A percentile compares a stretch with the other conserved stretches of the same genome.
Evolutionary conservation across 495 filamentous ascomycete species (phyloP).

Genomic region (Patellaria atrata): DNA sequence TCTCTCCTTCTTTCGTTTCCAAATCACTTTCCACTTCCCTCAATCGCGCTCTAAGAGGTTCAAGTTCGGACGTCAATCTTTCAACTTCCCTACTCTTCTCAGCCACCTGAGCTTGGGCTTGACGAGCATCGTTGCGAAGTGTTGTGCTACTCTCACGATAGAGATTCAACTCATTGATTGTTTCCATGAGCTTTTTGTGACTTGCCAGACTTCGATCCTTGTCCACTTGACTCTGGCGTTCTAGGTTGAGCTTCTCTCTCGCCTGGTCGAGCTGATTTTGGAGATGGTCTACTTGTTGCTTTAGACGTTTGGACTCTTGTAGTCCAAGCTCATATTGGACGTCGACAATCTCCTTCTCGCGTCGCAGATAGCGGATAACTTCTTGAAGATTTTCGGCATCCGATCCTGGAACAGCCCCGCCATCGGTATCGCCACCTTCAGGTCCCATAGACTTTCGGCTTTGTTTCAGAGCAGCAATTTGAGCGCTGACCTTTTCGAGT

Average conservation of each 20-base stretch:
- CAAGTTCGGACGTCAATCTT: slow-evolving; percentile 57
- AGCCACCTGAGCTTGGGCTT: slow-evolving; percentile 55
- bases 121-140: slow-evolving; percentile 68
- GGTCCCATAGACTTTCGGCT: slow-evolving; percentile 39
- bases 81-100: slow-evolving; percentile 62
- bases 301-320: slow-evolving; percentile 71
- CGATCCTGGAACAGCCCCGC: slow-evolving; percentile 27
- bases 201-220: slow-evolving; percentile 52
- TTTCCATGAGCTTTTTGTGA: slow-evolving; percentile 82
- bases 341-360: slow-evolving; percentile 94
- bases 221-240: slow-evolving; percentile 63
- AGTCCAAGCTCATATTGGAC: slow-evolving; percentile 80
- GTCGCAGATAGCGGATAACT: slow-evolving; percentile 76
- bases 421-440: slow-evolving; percentile 33
- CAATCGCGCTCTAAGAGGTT: slow-evolving; percentile 66
- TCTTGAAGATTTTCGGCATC: slow-evolving; percentile 67
- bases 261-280: slow-evolving; percentile 77
- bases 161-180: slow-evolving; percentile 83
- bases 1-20: slow-evolving; percentile 68
- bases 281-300: slow-evolving; percentile 78
- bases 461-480: slow-evolving; percentile 63
- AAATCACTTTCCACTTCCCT: slow-evolving; percentile 66
- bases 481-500: slow-evolving; percentile 62
- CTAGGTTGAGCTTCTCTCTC: slow-evolving; percentile 72
- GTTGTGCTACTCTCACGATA: slow-evolving; percentile 88